Conservation (phyloP, 2,329 filamentous ascomycete species). For the Aureobasidium melanogenum region DNA sequence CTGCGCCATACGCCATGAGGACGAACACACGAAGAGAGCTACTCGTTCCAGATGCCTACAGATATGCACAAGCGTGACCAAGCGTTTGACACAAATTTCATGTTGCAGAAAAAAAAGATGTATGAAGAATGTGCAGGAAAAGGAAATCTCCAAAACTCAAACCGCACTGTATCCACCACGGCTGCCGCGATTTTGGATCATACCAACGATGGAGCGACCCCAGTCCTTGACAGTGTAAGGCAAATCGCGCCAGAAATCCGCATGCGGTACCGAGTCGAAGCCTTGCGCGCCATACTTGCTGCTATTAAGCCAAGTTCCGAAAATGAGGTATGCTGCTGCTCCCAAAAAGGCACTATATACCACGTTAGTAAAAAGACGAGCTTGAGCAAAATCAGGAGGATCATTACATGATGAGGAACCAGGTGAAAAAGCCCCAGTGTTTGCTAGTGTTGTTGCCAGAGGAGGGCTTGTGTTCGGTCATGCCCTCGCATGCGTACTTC, state of each 20-base stretch:
- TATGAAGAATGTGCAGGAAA: not conserved
- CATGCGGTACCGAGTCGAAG: conserved; percentile 90
- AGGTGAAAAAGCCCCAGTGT: conserved; percentile 91
- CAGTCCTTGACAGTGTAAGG: conserved; percentile 91
- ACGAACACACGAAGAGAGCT: not conserved
- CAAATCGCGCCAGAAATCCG: conserved; percentile 82
- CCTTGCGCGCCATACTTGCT: conserved; percentile 90
- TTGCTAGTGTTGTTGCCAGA: conserved; percentile 11
- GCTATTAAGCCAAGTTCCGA: conserved; percentile 98
- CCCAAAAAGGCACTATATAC: conserved; percentile 65
- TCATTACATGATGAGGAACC: conserved; percentile 84
- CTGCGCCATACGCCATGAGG: too few species aligned
- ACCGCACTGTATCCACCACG: conserved; percentile 94
- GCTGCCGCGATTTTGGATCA: conserved; percentile 66
- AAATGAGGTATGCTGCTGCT: conserved; percentile 85
- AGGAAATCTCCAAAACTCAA: conserved; percentile 33
- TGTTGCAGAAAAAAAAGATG: not conserved
- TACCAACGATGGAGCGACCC: conserved; percentile 68
- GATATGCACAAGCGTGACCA: not conserved
- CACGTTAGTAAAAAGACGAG: not conserved
- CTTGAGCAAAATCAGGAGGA: not conserved
- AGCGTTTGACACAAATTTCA: not conserved
- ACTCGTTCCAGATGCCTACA: not conserved
- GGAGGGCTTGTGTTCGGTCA: conserved; percentile 23
- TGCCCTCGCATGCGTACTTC: conserved; percentile 70